Evolutionary conservation across 1,284 basidiomycete genomes (phyloP), one percentile per base, ranked within the genome.

Genomic region (Pyrrhoderma lamaoense): DNA sequence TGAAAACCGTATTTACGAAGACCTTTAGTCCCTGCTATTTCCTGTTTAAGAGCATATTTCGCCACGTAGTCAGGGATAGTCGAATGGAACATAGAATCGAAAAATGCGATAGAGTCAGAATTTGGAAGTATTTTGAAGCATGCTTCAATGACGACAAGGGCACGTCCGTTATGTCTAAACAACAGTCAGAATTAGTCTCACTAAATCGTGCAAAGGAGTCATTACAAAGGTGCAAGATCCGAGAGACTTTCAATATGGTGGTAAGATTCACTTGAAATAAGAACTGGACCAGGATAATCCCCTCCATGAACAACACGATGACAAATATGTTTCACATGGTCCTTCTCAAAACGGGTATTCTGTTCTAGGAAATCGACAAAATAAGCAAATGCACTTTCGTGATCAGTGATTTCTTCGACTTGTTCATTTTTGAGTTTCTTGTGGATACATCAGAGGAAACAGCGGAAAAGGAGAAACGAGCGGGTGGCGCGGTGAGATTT

Each of bases 1-100:
- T 94, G 92, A 66, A 93, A 93, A 22, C 91, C 91, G 62, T 93
- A 93, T 66, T 91, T 92, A 61, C 80, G 80, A 42, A 93, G 70
- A 0, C 87, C 86, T 2, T 76, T 74, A 36, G 78, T 67, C 50
- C 73, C 68, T 0, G 85, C 82, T 16, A 82, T 65, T 4, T 75
- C 68, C 51, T 76, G 79, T 50, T 86, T 73, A 48, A 93, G 83
- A 0, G 89, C 78, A 62, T 91, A 93, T 44, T 78, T 85, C 47
- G 84, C 78, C 49, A 91, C 80, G 59, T 89, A 81, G 3, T 68
- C 61, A 0, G 88, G 86, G 13, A 93, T 77, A 7, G 85, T 77
- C 42, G 74, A 74, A 63, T 94, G 92, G 68, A 93, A 93, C 3
- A 87, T 74, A 0, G 89, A 90, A 65, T 93, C 91, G 63, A 93